These are phyloP conservation scores for Corinectria fuckeliana DNA, from an alignment of 2,329 filamentous ascomycete species.

Conservation along the genomic window DNA sequence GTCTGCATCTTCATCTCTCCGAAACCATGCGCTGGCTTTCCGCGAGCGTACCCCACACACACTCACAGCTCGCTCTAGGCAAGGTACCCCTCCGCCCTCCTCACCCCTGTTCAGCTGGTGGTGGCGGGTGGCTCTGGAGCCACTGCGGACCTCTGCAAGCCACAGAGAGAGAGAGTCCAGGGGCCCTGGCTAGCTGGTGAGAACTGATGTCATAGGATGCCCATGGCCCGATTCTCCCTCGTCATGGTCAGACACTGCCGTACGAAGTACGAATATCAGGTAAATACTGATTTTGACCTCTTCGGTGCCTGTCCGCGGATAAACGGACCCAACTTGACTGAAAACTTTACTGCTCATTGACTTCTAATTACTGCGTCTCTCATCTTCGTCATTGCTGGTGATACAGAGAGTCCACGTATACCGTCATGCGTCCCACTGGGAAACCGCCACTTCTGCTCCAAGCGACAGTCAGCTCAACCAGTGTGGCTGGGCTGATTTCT, in stretches of 20 bases:
- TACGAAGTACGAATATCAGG: neutral
- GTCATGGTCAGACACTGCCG: neutral
- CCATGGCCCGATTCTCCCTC: constrained; percentile 19
- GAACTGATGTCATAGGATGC: constrained; percentile 38
- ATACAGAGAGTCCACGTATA: neutral
- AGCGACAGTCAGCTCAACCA: neutral
- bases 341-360: neutral
- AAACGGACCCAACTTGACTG: neutral
- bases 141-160: constrained; percentile 18
- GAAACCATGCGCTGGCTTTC: neutral
- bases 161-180: constrained; percentile 27
- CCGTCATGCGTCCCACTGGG: neutral
- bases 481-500: constrained; percentile 22
- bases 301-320: neutral
- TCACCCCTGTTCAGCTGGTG: constrained; percentile 37
- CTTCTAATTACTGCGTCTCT: neutral
- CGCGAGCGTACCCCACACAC: constrained; percentile 16
- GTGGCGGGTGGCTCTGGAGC: constrained; percentile 27
- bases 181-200: constrained; percentile 20
- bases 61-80: constrained; percentile 15
- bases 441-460: constrained; percentile 1
- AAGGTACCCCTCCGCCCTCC: constrained; percentile 18
- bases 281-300: neutral
- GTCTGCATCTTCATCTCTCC: neutral
- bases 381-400: neutral